phyloP scores from a whole-genome alignment of 2,329 filamentous ascomycete species.

The Metarhizium anisopliae region DNA sequence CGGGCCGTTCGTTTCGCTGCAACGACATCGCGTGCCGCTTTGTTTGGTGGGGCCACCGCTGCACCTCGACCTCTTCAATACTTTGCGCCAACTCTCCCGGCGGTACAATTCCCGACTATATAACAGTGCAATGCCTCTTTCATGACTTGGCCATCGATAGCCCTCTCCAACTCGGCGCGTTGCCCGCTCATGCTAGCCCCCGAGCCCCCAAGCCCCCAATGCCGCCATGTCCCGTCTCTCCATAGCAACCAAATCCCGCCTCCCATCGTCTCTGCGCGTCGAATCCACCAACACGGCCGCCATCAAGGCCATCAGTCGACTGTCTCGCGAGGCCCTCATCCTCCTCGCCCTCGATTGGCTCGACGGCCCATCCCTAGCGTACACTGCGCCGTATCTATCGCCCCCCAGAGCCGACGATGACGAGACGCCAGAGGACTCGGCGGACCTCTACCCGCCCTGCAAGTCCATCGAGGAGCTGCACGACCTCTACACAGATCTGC shows the following conservation, averaged over 20 bases:
- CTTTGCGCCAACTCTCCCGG: neutral
- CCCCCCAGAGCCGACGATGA: constrained; percentile 20
- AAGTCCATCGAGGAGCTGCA: constrained; percentile 57
- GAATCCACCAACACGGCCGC: constrained; percentile 55
- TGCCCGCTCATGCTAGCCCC: neutral
- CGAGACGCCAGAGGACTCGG: constrained; percentile 48
- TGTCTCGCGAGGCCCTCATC: constrained; percentile 64
- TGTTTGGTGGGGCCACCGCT: neutral
- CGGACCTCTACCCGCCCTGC: constrained; percentile 62
- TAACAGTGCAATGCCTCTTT: neutral
- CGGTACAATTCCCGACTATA: neutral
- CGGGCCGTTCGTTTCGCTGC: too few relatives aligned
- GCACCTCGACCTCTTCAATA: neutral
- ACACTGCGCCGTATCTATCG: constrained; percentile 32
- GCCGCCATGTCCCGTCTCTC: constrained; percentile 46
- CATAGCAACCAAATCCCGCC: constrained; percentile 60
- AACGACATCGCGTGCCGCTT: neutral
- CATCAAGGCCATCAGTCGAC: constrained; percentile 55
- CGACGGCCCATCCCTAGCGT: constrained; percentile 52
- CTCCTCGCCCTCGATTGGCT: constrained; percentile 72
- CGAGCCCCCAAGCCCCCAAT: neutral
- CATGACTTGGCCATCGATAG: neutral
- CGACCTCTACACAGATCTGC: constrained; percentile 53
- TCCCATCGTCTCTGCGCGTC: constrained; percentile 63
- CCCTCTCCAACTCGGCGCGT: neutral